Evolutionary conservation across 176 grass and related monocot genomes (phyloP), one percentile per base, ranked within the genome.

Genomic region (Eleusine coracana): DNA sequence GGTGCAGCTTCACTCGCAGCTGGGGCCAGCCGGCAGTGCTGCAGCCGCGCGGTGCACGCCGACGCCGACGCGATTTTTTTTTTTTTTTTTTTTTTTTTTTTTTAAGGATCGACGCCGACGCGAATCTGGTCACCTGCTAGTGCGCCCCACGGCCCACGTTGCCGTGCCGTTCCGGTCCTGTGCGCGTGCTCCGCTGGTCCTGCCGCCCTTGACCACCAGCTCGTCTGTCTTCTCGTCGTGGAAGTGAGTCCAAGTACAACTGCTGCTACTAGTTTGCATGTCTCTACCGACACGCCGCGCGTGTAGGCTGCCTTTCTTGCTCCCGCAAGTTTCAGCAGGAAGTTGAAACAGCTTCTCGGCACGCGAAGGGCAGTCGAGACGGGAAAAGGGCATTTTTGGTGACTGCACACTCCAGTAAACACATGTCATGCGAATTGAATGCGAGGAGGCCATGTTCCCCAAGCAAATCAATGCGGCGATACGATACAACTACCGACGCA

Each of bases 391-490:
- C 44, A 6, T 7, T 7, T 6, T 42, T 42, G 4, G 40, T 42
- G 40, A 46, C 10, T 46, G 44, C 10, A 10, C 8, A 11, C 44
- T 46, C 44, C 8, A 46, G 44, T 46, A 7, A 48, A 28, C 25
- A n/a, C 7, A 2, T 9, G 74, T 6, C 0, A 2, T 17, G 15
- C 13, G 18, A 66, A 70, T 79, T 78, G 58, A 83, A 73, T 66
- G 76, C 25, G 60, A 25, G 25, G 25, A 38, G 3, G 15, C 27
- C 73, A 54, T 51, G 78, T 75, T 71, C 40, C 40, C 73, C 84
- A 25, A 46, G 71, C 39, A 29, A 31, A 83, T 83, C 74, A 88
- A 83, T 73, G 80, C 56, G 10, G 45, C 9, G 37, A 73, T 68
- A 56, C 9, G 37, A 73, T 68, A 56, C n/a, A 49, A 28, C 71